Evolutionary conservation across 768 basidiomycete species (phyloP), one percentile per base, ranked within the genome.

Genomic region (Tephrocybe sp.): DNA sequence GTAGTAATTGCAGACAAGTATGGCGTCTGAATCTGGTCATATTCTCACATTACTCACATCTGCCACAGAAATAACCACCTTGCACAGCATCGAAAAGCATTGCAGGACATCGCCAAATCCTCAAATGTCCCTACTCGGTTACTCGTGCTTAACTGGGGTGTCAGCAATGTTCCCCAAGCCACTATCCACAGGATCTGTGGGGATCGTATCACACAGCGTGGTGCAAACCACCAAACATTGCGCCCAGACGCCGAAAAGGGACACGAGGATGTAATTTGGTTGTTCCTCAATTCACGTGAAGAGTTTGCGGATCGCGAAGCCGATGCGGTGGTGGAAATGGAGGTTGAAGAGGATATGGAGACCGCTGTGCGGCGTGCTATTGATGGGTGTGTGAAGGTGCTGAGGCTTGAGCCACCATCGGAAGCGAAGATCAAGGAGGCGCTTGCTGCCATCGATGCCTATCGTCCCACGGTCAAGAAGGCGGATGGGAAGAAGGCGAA

Each of bases 1-100:
- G 81, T 97, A 1, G 94, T 98, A 19, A 90, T 91, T 53, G 94
- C 94, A 22, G 97, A 98, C 68, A 91, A 90, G 94, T 92, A 57
- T 45, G 83, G 55, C 46, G 81, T 67, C 42, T 16, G 23, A 34
- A 16, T 38, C 7, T 21, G 41, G n/a, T 34, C 33, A 25, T n/a
- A 30, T 29, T 4, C 33, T 3, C 42, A 36, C 19, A 31, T 39
- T 15, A 16, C 33, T 30, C 23, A 49, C 44, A 15, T 13, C 7
- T n/a, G 13, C 21, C 8, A 12, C 13, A 73, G 93, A 57, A 98
- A 99, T 66, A 98, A 97, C 64, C 95, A 99, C 61, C 75, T 88
- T 2, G 69, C 61, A 13, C 82, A 86, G 66, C 94, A 97, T 61
- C 88, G 94, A n/a, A 52, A 71, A 24, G 76, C 78, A 3, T 76